These are phyloP conservation scores for Kodamaea kaohsiungensis DNA, from an alignment of 805 yeast genomes.

Conservation along the genomic window DNA sequence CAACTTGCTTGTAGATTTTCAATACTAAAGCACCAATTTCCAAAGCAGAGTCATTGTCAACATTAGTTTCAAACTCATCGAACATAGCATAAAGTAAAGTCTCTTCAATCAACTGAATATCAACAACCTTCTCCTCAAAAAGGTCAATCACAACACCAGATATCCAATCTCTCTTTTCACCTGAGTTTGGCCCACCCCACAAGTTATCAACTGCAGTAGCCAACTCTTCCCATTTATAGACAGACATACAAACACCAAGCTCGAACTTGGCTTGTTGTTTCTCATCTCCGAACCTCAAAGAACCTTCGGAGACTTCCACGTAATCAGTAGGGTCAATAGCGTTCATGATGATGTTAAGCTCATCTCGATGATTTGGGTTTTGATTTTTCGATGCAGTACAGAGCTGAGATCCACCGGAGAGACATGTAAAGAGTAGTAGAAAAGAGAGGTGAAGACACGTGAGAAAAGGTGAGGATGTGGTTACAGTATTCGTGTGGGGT, in stretches of 20 bases:
- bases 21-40: constrained; percentile 69
- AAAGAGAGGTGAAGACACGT: no score
- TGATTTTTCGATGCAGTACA: background rate
- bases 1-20: constrained; percentile 65
- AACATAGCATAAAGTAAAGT: constrained; percentile 85
- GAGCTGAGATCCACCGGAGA: no score
- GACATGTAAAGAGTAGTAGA: no score
- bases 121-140: constrained; percentile 68
- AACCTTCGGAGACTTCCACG: constrained; percentile 53
- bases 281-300: constrained; percentile 51
- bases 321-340: constrained; percentile 49
- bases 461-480: no score
- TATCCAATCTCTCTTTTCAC: constrained; percentile 94
- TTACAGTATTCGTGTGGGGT: no score
- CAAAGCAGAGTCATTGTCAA: constrained; percentile 88
- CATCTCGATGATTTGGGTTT: background rate
- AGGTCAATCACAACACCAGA: constrained; percentile 79
- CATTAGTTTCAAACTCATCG: constrained; percentile 87
- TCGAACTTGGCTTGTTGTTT: constrained; percentile 84
- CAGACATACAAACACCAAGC: constrained; percentile 87
- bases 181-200: constrained; percentile 96
- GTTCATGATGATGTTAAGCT: constrained; percentile 19
- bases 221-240: constrained; percentile 89
- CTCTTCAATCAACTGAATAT: constrained; percentile 78
- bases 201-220: constrained; percentile 83